phyloP scores from a whole-genome alignment of 2,329 filamentous ascomycete species.

The Paecilomyces sp. region DNA sequence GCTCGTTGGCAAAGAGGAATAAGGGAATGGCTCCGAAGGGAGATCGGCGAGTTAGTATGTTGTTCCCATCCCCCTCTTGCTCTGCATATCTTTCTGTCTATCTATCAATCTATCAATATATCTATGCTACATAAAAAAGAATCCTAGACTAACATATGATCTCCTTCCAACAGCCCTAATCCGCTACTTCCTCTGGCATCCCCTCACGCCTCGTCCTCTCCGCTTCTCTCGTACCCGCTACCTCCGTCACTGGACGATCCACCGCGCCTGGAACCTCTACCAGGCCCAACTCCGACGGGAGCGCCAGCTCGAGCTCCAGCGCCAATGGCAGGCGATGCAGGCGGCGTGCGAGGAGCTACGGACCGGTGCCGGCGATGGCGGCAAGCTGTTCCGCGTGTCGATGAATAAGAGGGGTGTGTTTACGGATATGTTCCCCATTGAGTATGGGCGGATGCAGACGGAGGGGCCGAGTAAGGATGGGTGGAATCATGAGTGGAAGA shows the following conservation, averaged over 20 bases:
- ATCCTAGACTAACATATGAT: too few relatives aligned
- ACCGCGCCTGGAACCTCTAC: constrained; percentile 86
- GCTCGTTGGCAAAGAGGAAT: constrained; percentile 31
- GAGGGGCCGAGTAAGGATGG: constrained; percentile 70
- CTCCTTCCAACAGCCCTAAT: constrained; percentile 46
- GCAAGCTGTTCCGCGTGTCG: constrained; percentile 70
- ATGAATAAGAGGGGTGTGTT: constrained; percentile 89
- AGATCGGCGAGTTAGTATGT: constrained; percentile 41
- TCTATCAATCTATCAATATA: too few relatives aligned
- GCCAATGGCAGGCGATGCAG: constrained; percentile 75
- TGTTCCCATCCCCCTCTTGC: not conserved
- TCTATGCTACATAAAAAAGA: too few relatives aligned
- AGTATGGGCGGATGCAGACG: constrained; percentile 69
- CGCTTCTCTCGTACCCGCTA: constrained; percentile 80
- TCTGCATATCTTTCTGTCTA: constrained; percentile 8
- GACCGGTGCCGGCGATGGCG: constrained; percentile 42
- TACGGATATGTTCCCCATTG: constrained; percentile 70
- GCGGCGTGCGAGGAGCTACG: constrained; percentile 78
- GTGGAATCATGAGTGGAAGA: constrained; percentile 95
- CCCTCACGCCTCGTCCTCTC: constrained; percentile 65
- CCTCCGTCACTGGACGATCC: constrained; percentile 97
- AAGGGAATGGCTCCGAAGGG: constrained; percentile 18
- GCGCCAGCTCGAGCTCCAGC: constrained; percentile 64
- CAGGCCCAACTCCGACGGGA: constrained; percentile 60
- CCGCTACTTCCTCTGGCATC: constrained; percentile 64